These are phyloP conservation scores for Aspergillus cavernicola DNA, from an alignment of 495 filamentous ascomycete genomes.

Conservation along the genomic window DNA sequence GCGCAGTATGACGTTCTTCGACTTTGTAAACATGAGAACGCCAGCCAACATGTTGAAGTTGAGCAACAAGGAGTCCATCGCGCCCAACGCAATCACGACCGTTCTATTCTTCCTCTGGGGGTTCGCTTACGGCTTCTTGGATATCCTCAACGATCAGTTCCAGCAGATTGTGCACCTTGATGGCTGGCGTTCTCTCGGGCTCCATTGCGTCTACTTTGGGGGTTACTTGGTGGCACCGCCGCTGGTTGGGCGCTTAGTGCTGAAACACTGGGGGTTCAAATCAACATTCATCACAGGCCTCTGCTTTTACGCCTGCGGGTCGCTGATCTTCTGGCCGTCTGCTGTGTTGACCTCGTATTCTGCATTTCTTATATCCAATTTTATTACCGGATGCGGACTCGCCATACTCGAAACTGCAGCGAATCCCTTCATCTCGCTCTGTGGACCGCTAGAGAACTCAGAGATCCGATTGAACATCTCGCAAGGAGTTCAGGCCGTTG, in stretches of 20 bases:
- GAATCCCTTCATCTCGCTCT: constrained; percentile 66
- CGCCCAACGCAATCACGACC: constrained; percentile 59
- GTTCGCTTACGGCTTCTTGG: constrained; percentile 78
- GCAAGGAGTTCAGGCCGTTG: constrained; percentile 66
- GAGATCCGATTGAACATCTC: constrained; percentile 65
- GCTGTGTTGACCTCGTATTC: constrained; percentile 63
- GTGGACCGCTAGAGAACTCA: constrained; percentile 61
- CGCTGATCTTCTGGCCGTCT: constrained; percentile 70
- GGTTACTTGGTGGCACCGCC: constrained; percentile 60
- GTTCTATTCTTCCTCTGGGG: constrained; percentile 85
- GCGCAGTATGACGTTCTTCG: constrained; percentile 56
- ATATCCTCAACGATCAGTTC: constrained; percentile 65
- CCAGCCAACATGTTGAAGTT: constrained; percentile 73
- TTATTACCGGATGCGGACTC: constrained; percentile 62
- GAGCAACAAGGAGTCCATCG: constrained; percentile 53
- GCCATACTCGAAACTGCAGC: constrained; percentile 61
- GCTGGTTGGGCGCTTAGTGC: constrained; percentile 51
- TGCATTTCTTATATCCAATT: constrained; percentile 63
- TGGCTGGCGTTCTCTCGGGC: constrained; percentile 48
- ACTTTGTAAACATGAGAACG: constrained; percentile 77
- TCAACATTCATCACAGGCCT: constrained; percentile 62
- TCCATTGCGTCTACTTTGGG: constrained; percentile 63
- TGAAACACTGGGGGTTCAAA: constrained; percentile 66
- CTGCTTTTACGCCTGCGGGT: constrained; percentile 59
- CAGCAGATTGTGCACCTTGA: constrained; percentile 45